Evolutionary conservation across 1,284 basidiomycete genomes (phyloP).

Genomic region (Ganoderma lingzhi): DNA sequence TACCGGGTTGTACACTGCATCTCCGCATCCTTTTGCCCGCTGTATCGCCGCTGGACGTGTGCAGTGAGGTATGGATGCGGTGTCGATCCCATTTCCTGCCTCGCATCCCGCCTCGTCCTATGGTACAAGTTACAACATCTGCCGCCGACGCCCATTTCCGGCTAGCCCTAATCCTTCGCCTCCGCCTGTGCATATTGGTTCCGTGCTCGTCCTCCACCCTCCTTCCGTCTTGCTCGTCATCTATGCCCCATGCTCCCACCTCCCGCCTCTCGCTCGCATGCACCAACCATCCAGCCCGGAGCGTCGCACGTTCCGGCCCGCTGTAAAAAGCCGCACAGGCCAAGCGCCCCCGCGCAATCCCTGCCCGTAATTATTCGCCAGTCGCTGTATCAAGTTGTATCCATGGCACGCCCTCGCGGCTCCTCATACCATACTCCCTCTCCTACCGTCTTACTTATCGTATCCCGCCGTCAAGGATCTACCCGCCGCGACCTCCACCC

Average conservation of each 20-base stretch:
- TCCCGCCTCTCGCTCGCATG: not conserved
- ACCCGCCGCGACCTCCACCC: conserved; percentile 15
- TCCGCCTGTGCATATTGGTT: conserved; percentile 27
- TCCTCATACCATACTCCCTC: conserved; percentile 1
- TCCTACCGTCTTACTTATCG: conserved; percentile 12
- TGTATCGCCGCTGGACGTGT: conserved; percentile 31
- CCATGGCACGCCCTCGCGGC: not conserved
- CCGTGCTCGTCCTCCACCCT: conserved; percentile 2
- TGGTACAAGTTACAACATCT: not conserved
- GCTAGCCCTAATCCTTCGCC: conserved; percentile 14
- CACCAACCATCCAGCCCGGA: conserved; percentile 10
- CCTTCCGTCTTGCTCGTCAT: not conserved
- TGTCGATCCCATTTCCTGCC: not conserved
- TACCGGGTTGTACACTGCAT: not conserved
- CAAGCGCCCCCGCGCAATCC: conserved; percentile 18
- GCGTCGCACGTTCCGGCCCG: not conserved
- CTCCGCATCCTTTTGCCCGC: conserved; percentile 16
- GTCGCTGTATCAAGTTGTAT: conserved; percentile 9
- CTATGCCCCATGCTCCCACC: not conserved
- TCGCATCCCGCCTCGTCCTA: conserved; percentile 6
- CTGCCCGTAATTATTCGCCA: conserved; percentile 2
- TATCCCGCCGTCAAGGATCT: conserved; percentile 21
- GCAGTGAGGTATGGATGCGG: not conserved
- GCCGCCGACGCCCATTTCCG: conserved; percentile 18
- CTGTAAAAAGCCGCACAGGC: conserved; percentile 28